Base-by-base conservation (phyloP, 371 early-diverging fungal species). In the Mortierella sp. region DNA sequence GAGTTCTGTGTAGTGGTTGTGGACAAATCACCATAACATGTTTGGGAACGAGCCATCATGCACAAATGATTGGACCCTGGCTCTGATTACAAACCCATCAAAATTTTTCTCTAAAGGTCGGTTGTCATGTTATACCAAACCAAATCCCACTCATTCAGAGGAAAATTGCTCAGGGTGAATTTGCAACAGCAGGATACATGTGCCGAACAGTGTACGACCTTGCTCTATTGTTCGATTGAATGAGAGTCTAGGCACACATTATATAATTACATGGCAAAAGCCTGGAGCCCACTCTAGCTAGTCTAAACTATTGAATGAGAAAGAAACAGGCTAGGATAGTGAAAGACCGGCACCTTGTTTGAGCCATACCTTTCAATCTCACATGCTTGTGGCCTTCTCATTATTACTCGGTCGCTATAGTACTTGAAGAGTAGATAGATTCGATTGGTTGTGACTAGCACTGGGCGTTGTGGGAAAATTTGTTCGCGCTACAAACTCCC, bases 51-150 rank as follows among this genome's bases (percentile, higher is more conserved):
- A 64, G 52, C 45, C 59, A 60, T 32, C 73, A 73, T 78, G 78
- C 28, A 54, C 60, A 32, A 73, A 69, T 58, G 70, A 78, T 70
- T 78, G 73, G 78, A 73, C 78, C 78, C 66, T 73, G 73, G 32
- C 30, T 52, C 63, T 40, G 59, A 24, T 28, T 51, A 18, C 28
- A 45, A 37, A 1, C 5, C 1, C n/a, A n/a, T n/a, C n/a, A n/a
- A n/a, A n/a, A 16, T 9, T 3, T 24, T 0, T 59, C 18, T 14
- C 22, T 39, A 39, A n/a, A n/a, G n/a, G 14, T 16, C 14, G 49
- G 49, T 10, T 52, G 22, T 10, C 2, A 52, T 45, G 47, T 45
- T 45, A 45, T 16, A 45, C 12, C 39, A 43, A 43, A 14, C 45
- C 45, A 43, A 16, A n/a, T n/a, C 35, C 6, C 35, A 35, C 35